Evolutionary conservation across 2,329 filamentous ascomycete species (phyloP).

Genomic region (Coniochaeta sp.): DNA sequence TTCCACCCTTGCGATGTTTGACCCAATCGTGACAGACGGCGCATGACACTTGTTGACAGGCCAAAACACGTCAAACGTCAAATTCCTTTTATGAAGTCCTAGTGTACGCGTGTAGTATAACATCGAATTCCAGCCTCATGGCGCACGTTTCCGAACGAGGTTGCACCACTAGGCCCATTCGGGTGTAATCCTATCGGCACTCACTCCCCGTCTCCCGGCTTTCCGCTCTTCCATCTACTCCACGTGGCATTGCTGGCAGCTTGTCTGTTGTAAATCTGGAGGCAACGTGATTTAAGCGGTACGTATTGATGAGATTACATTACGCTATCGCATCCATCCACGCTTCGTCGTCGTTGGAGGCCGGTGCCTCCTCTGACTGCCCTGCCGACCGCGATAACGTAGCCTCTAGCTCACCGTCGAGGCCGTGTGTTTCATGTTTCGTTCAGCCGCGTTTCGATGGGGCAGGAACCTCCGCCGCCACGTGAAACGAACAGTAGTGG

Average conservation of each 20-base stretch:
- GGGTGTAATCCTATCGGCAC: background rate
- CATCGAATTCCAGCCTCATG: background rate
- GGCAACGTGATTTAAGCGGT: background rate
- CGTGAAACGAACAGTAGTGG: background rate
- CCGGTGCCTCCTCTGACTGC: background rate
- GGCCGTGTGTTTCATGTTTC: conserved; percentile 4
- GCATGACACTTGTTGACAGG: no score
- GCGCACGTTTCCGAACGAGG: background rate
- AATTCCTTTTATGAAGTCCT: no score
- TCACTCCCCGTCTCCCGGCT: background rate
- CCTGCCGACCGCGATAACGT: background rate
- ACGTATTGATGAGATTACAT: background rate
- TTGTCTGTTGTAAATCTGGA: background rate
- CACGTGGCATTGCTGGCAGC: background rate
- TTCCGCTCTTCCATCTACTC: background rate
- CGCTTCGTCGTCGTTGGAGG: background rate
- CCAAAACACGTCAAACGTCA: no score
- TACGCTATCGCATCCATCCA: background rate
- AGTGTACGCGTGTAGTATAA: no score
- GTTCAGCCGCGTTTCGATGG: background rate
- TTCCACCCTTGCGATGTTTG: background rate
- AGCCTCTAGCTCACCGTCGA: background rate
- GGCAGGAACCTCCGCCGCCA: background rate
- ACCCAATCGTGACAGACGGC: no score
- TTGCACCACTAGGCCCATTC: background rate